Base-by-base conservation (phyloP, 2,329 filamentous ascomycete species). In the Cercospora sp. region DNA sequence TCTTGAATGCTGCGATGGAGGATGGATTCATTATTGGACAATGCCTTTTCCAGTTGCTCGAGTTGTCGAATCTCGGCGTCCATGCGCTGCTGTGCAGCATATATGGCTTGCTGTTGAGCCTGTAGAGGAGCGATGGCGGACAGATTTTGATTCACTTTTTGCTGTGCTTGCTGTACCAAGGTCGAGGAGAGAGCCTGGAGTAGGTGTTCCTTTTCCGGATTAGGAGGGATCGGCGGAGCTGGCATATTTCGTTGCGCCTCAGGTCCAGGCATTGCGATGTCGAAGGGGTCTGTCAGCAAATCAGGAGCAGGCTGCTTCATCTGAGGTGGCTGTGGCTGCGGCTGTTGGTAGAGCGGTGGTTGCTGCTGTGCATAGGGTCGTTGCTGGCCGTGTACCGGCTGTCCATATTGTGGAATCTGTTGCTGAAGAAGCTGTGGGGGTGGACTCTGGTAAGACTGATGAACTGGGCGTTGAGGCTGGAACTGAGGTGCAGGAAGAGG, bases 201-300 rank as follows among this genome's bases (percentile, higher is more conserved):
- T 16, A 98, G 87, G 20, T 91, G 90, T 79, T 98, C 93, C 78
- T 97, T 97, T 80, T 98, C 93, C 0, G 95, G 95, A 75, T 99
- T 99, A 0, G 93, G 94, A 0, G 95, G 94, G 33, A 97, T 93
- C 0, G 94, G 94, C 0, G 95, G 94, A 0, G 93, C 88, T 5
- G 90, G 85, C 7, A 88, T 77, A 23, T 85, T 81, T 30, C 74
- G 60, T 42, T 57, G 55, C 18, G 65, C 31, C 80, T 85, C 28
- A 80, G 84, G n/a, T 7, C 82, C 82, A 10, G 86, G 85, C 4
- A 89, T 79, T 23, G 86, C 83, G 5, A 88, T 81, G 68, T 89
- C 86, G 65, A 90, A 87, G 0, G 87, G 86, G 20, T 88, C 88
- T 36, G 87, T 87, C 63, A 91, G 83, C 58, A 91, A 84, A 73